Evolutionary conservation across 176 grass and related monocot genomes (phyloP).

Genomic region (Phragmites australis): DNA sequence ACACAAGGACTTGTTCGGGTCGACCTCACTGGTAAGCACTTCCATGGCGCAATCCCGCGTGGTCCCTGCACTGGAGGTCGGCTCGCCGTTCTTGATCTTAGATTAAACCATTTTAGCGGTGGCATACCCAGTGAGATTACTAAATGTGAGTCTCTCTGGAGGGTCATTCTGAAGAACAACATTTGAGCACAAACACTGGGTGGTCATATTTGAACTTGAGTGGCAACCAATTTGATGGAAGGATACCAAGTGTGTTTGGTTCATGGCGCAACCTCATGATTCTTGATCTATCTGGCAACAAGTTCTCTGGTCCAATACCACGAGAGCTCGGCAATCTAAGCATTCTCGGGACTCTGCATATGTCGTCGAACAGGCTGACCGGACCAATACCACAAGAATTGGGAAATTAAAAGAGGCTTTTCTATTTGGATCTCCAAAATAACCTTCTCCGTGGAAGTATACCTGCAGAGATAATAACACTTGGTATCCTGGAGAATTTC

Average conservation of each 20-base stretch:
- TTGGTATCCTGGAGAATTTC: conserved; percentile 39
- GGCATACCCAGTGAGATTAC: conserved; percentile 34
- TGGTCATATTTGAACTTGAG: conserved; percentile 50
- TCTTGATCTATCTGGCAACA: conserved; percentile 54
- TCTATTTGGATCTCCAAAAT: conserved; percentile 30
- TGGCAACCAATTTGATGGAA: conserved; percentile 44
- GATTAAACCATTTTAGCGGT: conserved; percentile 48
- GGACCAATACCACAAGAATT: conserved; percentile 44
- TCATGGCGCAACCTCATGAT: conserved; percentile 50
- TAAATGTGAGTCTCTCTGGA: conserved; percentile 40
- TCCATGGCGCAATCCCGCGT: conserved; percentile 44
- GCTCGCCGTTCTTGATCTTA: conserved; percentile 48
- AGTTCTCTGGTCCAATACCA: conserved; percentile 48
- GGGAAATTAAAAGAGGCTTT: conserved; percentile 35
- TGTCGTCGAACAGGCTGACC: conserved; percentile 46
- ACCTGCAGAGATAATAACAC: conserved; percentile 33
- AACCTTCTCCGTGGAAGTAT: conserved; percentile 55
- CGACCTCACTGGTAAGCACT: conserved; percentile 52
- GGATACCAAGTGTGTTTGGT: conserved; percentile 40
- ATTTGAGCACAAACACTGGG: conserved; percentile 24
- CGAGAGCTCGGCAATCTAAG: conserved; percentile 39
- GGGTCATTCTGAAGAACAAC: conserved; percentile 50
- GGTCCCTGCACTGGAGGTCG: conserved; percentile 39
- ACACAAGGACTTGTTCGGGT: conserved; percentile 42
- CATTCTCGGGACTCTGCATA: conserved; percentile 28